These are phyloP conservation scores for Neofusicoccum laricinum DNA, from an alignment of 2,329 filamentous ascomycete genomes.

Conservation along the genomic window DNA sequence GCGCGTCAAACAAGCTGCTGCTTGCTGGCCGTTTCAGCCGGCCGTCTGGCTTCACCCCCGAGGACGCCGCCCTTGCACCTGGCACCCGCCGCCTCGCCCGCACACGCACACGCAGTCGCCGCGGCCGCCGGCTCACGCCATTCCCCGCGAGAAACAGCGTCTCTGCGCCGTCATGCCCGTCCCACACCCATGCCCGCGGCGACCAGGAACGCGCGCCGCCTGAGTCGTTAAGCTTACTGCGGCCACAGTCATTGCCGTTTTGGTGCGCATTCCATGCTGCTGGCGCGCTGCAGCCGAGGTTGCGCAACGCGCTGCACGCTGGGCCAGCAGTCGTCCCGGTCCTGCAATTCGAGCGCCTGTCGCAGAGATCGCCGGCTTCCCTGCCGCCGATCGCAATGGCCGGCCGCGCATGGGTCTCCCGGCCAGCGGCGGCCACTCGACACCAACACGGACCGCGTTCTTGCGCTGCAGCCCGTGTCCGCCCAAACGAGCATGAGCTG, in stretches of 20 bases:
- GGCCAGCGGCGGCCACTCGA: background rate
- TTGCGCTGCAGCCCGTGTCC: background rate
- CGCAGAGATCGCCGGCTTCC: conserved; percentile 6
- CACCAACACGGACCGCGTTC: background rate
- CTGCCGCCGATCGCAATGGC: conserved; percentile 11
- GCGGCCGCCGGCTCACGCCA: background rate
- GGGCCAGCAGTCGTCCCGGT: background rate
- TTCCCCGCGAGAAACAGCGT: background rate
- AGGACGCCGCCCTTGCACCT: background rate
- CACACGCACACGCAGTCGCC: background rate
- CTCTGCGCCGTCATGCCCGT: background rate
- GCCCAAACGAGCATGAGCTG: background rate
- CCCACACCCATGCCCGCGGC: no score
- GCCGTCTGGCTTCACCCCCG: background rate
- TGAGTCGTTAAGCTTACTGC: background rate
- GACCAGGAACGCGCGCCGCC: background rate
- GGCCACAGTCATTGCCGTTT: background rate
- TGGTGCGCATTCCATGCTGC: background rate
- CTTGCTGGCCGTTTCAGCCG: background rate
- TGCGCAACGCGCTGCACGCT: background rate
- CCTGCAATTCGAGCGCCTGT: conserved; percentile 6
- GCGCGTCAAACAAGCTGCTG: background rate
- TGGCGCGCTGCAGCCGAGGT: conserved; percentile 1
- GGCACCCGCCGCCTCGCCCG: background rate
- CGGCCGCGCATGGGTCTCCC: background rate